Evolutionary conservation across 257 asterid genomes (phyloP).

Genomic region (Ilex asprella): DNA sequence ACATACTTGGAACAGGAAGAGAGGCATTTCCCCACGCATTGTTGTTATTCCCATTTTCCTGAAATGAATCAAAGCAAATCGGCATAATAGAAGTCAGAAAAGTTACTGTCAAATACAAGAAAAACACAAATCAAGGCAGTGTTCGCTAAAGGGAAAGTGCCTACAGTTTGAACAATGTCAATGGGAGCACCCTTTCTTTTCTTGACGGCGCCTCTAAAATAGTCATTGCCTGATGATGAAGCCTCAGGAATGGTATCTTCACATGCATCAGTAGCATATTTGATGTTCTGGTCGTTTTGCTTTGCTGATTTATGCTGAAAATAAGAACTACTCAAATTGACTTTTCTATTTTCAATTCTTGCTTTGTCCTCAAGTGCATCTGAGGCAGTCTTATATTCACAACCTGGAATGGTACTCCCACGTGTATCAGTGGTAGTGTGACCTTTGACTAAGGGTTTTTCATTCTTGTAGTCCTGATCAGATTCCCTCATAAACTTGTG

Average conservation of each 20-base stretch:
- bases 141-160: conserved; percentile 7
- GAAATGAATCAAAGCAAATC: conserved; percentile 1
- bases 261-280: conserved; percentile 24
- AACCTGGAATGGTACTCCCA: too few relatives aligned
- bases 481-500: conserved; percentile 8
- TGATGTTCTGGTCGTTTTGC: conserved; percentile 17
- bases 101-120: too few relatives aligned
- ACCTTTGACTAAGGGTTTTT: conserved; percentile 18
- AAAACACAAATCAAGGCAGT: background rate
- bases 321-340: conserved; percentile 29
- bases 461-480: conserved; percentile 14
- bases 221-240: conserved; percentile 15
- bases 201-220: conserved; percentile 26
- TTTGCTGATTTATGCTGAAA: conserved; percentile 26
- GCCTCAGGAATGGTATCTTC: conserved; percentile 19
- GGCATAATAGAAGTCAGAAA: too few relatives aligned
- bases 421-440: conserved; percentile 3
- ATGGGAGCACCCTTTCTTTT: conserved; percentile 45
- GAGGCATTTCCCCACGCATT: conserved; percentile 28
- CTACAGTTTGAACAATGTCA: conserved; percentile 34
- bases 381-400: too few relatives aligned
- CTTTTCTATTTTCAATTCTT: conserved; percentile 21
- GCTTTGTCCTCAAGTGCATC: conserved; percentile 23
- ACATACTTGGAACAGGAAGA: conserved; percentile 15
- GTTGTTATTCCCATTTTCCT: conserved; percentile 35